phyloP scores from a whole-genome alignment of 768 basidiomycete genomes.

The Cytidiella melzeri region DNA sequence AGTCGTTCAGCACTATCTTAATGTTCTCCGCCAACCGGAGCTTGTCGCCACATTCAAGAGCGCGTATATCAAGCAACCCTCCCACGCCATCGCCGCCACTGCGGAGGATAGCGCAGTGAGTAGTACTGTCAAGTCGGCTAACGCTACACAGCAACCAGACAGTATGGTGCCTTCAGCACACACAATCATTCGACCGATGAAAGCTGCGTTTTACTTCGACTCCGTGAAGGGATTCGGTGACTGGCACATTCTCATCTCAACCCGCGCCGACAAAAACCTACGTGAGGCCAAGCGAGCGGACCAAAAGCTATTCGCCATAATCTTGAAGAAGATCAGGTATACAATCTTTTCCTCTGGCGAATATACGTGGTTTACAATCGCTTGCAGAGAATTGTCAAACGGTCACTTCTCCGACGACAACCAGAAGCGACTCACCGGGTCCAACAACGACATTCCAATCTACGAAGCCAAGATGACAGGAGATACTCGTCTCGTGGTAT shows the following conservation, averaged over 20 bases:
- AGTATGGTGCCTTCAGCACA: conserved; percentile 27
- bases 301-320: conserved; percentile 41
- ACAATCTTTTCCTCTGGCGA: not conserved
- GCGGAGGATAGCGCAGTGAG: not conserved
- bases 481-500: conserved; percentile 22
- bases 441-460: conserved; percentile 44
- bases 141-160: not conserved
- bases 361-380: not conserved
- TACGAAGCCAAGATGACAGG: conserved; percentile 64
- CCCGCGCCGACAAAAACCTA: conserved; percentile 42
- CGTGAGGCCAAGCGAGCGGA: conserved; percentile 42
- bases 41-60: conserved; percentile 5
- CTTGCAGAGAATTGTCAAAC: conserved; percentile 54
- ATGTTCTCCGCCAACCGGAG: conserved; percentile 8
- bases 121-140: not conserved
- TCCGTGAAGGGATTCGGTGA: conserved; percentile 54
- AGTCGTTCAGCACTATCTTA: conserved; percentile 5
- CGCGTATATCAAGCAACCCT: conserved; percentile 4
- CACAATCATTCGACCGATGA: conserved; percentile 50
- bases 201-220: conserved; percentile 55
- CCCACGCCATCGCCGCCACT: not conserved
- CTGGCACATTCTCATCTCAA: conserved; percentile 56
- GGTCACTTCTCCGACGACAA: conserved; percentile 68
- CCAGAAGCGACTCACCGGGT: conserved; percentile 50
- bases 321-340: conserved; percentile 70